Conservation (phyloP, 2,329 filamentous ascomycete species). For the Malbranchea cinnamomea region DNA sequence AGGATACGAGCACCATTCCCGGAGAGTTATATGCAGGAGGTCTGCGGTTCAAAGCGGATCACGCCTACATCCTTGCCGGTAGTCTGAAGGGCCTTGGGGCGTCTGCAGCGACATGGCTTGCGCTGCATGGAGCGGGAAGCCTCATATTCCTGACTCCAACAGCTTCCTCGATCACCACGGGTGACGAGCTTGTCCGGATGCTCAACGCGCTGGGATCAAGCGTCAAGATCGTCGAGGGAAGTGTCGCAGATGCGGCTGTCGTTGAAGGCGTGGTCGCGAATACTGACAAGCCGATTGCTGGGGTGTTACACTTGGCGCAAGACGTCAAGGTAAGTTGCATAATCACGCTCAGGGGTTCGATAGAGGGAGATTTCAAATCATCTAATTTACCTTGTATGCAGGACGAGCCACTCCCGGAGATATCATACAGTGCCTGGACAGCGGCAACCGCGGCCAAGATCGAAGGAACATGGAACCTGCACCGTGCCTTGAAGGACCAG, state of each 20-base stretch:
- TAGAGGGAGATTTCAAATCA: no score
- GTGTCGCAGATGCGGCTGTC: conserved; percentile 7
- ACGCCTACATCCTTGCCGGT: conserved; percentile 5
- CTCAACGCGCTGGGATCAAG: conserved; percentile 8
- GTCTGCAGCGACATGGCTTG: conserved; percentile 5
- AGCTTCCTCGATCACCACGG: conserved; percentile 7
- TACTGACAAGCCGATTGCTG: conserved; percentile 3
- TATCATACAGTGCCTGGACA: conserved; percentile 8
- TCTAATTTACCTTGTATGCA: no score
- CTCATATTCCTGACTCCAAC: conserved; percentile 18
- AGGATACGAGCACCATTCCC: conserved; percentile 3
- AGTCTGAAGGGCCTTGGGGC: conserved; percentile 6
- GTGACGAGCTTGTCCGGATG: conserved; percentile 10
- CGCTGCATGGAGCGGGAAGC: conserved; percentile 14
- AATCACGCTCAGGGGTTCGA: no score
- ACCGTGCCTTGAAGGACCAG: conserved; percentile 6
- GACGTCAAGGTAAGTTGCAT: no score
- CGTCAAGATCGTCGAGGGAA: conserved; percentile 7
- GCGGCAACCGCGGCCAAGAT: conserved; percentile 18
- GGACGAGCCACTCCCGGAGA: conserved; percentile 8
- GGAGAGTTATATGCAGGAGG: conserved; percentile 6
- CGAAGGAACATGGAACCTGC: conserved; percentile 13
- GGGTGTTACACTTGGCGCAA: conserved; percentile 7
- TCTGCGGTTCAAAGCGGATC: neutral
- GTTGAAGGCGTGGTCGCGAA: conserved; percentile 1